Conservation (phyloP, 1,139 yeast species). For the Lodderomyces theae region DNA sequence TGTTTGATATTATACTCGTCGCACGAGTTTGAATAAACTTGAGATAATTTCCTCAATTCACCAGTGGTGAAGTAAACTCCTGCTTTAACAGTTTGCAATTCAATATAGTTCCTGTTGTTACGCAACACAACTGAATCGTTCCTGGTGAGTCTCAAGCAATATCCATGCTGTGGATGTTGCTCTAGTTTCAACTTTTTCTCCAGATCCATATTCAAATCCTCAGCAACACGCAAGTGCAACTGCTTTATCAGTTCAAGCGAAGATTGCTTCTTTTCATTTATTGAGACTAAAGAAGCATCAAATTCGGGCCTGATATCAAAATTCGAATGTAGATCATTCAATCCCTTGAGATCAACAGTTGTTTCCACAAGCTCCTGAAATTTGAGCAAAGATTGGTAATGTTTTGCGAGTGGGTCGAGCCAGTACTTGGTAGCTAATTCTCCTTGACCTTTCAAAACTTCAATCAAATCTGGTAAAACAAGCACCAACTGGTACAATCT, state of each 20-base stretch:
- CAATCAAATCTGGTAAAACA: conserved; percentile 65
- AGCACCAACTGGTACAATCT: conserved; percentile 78
- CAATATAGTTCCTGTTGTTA: conserved; percentile 59
- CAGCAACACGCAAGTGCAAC: conserved; percentile 65
- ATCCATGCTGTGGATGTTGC: conserved; percentile 81
- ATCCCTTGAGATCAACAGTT: conserved; percentile 81
- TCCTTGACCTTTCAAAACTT: conserved; percentile 28
- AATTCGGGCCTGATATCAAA: conserved; percentile 87
- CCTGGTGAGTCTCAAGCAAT: conserved; percentile 91
- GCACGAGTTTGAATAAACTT: conserved; percentile 56
- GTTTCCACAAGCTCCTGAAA: conserved; percentile 87
- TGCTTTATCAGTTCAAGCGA: conserved; percentile 55
- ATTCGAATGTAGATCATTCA: conserved; percentile 58
- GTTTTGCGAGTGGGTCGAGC: conserved; percentile 53
- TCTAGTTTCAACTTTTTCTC: conserved; percentile 89
- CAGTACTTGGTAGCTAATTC: conserved; percentile 50
- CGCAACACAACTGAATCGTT: conserved; percentile 81
- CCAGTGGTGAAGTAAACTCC: conserved; percentile 87
- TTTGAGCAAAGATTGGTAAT: conserved; percentile 54
- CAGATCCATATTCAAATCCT: conserved; percentile 74
- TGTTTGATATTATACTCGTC: conserved; percentile 73
- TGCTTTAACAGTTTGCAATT: conserved; percentile 87
- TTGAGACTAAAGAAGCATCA: conserved; percentile 67
- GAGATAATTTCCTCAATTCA: conserved; percentile 57
- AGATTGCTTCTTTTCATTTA: conserved; percentile 55